Evolutionary conservation across 345 rosid genomes (phyloP).

Genomic region (Laguncularia racemosa): DNA sequence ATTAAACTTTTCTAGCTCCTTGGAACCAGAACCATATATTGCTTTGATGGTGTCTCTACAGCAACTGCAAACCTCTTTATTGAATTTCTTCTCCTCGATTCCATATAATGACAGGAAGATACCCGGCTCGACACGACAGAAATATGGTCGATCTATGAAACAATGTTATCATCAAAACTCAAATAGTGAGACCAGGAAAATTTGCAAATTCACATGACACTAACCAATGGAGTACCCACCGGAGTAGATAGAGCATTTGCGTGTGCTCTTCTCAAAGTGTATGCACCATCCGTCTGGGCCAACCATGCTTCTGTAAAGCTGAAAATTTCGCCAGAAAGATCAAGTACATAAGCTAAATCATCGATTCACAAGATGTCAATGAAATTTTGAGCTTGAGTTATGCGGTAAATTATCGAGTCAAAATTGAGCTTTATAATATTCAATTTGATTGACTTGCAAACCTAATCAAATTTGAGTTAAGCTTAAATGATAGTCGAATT

Average conservation of each 20-base stretch:
- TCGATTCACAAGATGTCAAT: too few relatives aligned
- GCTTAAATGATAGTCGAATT: too few relatives aligned
- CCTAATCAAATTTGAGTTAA: too few relatives aligned
- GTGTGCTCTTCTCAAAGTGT: constrained; percentile 63
- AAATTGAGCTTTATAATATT: too few relatives aligned
- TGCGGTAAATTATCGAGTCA: too few relatives aligned
- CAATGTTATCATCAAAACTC: too few relatives aligned
- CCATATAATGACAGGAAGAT: constrained; percentile 51
- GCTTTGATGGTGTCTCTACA: constrained; percentile 70
- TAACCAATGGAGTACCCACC: constrained; percentile 18
- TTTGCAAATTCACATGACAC: background rate
- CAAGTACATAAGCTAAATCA: background rate
- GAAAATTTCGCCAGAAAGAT: constrained; percentile 1
- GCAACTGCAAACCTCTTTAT: constrained; percentile 63
- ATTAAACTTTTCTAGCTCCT: constrained; percentile 55
- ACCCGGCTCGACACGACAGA: constrained; percentile 68
- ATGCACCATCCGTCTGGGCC: constrained; percentile 89
- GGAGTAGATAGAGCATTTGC: constrained; percentile 76
- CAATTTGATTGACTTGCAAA: too few relatives aligned
- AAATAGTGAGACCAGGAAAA: background rate
- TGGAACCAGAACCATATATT: constrained; percentile 50
- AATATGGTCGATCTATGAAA: constrained; percentile 65
- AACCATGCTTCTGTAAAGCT: constrained; percentile 58
- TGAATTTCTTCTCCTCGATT: constrained; percentile 51
- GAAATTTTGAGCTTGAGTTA: too few relatives aligned